Conservation (phyloP, 2,329 filamentous ascomycete species). For the Coniochaeta sp. region DNA sequence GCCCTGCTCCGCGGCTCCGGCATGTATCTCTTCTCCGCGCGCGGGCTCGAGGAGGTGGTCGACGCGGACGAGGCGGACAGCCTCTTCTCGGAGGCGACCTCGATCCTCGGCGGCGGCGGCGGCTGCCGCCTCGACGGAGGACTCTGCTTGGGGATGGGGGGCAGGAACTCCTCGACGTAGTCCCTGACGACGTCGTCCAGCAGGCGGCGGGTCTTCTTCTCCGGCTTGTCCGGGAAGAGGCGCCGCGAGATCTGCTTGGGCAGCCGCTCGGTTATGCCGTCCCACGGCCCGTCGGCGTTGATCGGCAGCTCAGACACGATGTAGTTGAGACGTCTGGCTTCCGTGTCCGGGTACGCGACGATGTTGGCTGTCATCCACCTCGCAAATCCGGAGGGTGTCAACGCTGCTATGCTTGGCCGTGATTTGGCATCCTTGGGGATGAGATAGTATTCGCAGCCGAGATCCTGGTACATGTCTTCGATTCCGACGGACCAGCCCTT, state of each 20-base stretch:
- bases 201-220: constrained; percentile 49
- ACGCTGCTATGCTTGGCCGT: constrained; percentile 51
- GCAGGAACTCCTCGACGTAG: constrained; percentile 18
- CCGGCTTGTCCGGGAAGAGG: constrained; percentile 56
- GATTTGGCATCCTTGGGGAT: constrained; percentile 46
- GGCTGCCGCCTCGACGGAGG: background rate
- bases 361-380: constrained; percentile 68
- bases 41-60: background rate
- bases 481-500: constrained; percentile 25
- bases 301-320: constrained; percentile 67
- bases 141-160: background rate
- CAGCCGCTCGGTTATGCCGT: constrained; percentile 62
- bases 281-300: constrained; percentile 39
- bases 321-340: constrained; percentile 62
- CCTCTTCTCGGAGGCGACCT: background rate
- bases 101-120: background rate
- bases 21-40: background rate
- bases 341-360: constrained; percentile 67
- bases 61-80: background rate
- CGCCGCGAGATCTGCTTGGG: constrained; percentile 72
- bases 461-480: constrained; percentile 47
- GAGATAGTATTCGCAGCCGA: constrained; percentile 57
- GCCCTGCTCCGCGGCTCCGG: background rate
- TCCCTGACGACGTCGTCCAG: constrained; percentile 53
- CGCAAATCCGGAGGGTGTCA: constrained; percentile 62